Conservation (phyloP, 1,139 yeast species). For the Magnusiomyces ingens region DNA sequence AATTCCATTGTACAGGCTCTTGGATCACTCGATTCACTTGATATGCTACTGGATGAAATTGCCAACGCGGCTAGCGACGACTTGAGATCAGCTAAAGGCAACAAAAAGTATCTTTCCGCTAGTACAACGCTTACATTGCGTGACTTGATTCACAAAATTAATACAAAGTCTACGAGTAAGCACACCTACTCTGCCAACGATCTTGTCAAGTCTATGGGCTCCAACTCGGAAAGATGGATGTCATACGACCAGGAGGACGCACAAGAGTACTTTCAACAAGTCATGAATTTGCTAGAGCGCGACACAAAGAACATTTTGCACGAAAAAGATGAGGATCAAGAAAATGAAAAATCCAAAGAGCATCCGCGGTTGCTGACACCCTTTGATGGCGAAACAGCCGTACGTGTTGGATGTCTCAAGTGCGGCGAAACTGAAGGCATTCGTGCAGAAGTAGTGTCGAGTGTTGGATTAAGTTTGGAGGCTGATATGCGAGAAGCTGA, state of each 20-base stretch:
- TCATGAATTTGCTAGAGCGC: conserved; percentile 64
- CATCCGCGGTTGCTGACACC: conserved; percentile 56
- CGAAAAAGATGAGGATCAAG: conserved; percentile 9
- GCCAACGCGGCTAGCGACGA: conserved; percentile 14
- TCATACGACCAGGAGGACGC: conserved; percentile 94
- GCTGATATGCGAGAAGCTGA: conserved; percentile 33
- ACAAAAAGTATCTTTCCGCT: not conserved
- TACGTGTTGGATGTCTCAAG: conserved; percentile 76
- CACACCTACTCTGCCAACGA: conserved; percentile 57
- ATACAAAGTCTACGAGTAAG: conserved; percentile 27
- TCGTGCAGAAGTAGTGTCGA: conserved; percentile 72
- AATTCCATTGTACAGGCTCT: conserved; percentile 79
- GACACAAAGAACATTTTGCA: conserved; percentile 35
- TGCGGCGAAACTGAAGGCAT: conserved; percentile 95
- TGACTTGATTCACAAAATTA: conserved; percentile 31
- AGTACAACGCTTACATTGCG: conserved; percentile 16
- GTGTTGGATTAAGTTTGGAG: conserved; percentile 62
- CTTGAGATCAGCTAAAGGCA: too few relatives aligned
- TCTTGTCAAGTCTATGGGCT: conserved; percentile 63
- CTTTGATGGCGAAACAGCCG: conserved; percentile 81
- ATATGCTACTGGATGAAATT: conserved; percentile 47
- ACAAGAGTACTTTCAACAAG: conserved; percentile 83
- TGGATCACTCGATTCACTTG: conserved; percentile 63
- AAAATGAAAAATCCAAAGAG: not conserved
- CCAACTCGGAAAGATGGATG: conserved; percentile 68